Evolutionary conservation across 768 basidiomycete genomes (phyloP).

Genomic region (Clitopilus hobsonii): DNA sequence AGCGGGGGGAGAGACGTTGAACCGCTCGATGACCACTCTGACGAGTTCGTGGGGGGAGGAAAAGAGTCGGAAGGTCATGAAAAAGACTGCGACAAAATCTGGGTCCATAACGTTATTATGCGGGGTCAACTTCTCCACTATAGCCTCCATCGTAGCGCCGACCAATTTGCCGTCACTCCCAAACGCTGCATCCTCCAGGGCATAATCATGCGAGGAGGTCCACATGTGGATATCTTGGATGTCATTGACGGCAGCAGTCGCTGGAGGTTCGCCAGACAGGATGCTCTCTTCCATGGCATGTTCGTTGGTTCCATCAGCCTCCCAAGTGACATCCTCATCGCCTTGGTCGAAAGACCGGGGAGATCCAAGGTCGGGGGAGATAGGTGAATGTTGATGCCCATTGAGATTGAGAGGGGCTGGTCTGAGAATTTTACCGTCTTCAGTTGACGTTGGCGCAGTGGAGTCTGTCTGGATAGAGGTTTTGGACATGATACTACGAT

Average conservation of each 20-base stretch:
- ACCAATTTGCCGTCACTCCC: conserved; percentile 88
- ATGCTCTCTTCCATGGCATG: conserved; percentile 49
- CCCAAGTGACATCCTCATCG: conserved; percentile 57
- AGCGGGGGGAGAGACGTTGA: conserved; percentile 69
- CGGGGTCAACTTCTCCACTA: conserved; percentile 98
- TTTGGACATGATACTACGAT: conserved; percentile 46
- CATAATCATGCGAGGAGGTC: conserved; percentile 74
- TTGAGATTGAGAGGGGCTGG: conserved; percentile 24
- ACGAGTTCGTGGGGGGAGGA: conserved; percentile 74
- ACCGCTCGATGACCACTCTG: conserved; percentile 73
- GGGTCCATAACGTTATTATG: conserved; percentile 89
- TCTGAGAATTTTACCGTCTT: conserved; percentile 30
- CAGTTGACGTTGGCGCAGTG: conserved; percentile 44
- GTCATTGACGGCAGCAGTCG: conserved; percentile 26
- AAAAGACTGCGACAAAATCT: conserved; percentile 85
- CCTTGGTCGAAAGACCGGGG: conserved; percentile 46
- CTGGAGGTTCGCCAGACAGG: conserved; percentile 45
- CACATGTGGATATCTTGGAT: conserved; percentile 34
- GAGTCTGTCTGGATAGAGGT: conserved; percentile 42
- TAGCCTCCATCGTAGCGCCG: conserved; percentile 81
- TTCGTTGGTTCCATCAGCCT: conserved; percentile 35
- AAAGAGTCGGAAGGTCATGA: conserved; percentile 93
- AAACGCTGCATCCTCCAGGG: conserved; percentile 80
- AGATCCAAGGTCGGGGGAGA: conserved; percentile 44
- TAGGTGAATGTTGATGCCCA: conserved; percentile 19